A percentile compares a stretch with the other conserved stretches of the same genome.
Evolutionary conservation across 176 grass and related monocot genomes (phyloP).

Genomic region (Juncus inflexus): DNA sequence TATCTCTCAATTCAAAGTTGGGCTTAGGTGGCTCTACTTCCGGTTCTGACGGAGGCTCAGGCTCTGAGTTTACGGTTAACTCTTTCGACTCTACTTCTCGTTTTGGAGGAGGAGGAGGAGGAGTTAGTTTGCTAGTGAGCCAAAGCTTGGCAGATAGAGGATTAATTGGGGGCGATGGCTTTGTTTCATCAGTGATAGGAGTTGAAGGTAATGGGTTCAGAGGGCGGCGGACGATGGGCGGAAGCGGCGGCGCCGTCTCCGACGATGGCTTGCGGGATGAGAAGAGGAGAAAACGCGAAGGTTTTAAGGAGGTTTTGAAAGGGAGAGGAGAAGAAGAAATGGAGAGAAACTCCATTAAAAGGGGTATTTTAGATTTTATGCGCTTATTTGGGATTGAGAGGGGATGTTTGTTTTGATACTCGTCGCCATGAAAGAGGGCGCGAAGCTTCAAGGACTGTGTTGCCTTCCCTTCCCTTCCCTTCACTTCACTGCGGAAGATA

Average conservation of each 20-base stretch:
- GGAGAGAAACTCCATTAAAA: slow-evolving; percentile 21
- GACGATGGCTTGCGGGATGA: background rate
- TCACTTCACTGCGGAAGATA: background rate
- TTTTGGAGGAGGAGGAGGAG: slow-evolving; percentile 44
- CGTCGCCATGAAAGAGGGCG: background rate
- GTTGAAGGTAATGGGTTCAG: slow-evolving; percentile 18
- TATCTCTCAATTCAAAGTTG: slow-evolving; percentile 43
- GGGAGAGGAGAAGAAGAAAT: background rate
- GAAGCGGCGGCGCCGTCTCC: slow-evolving; percentile 42
- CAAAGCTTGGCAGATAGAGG: slow-evolving; percentile 80
- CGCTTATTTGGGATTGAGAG: background rate
- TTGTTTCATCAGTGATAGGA: background rate
- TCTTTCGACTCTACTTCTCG: background rate
- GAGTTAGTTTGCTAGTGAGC: slow-evolving; percentile 79
- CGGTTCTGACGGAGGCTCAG: slow-evolving; percentile 8
- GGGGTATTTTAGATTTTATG: background rate
- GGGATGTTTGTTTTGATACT: background rate
- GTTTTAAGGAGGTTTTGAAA: slow-evolving; percentile 11
- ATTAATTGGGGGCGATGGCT: slow-evolving; percentile 31
- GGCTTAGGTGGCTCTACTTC: slow-evolving; percentile 6
- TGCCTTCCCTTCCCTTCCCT: too few relatives aligned
- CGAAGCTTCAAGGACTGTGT: slow-evolving; percentile 50
- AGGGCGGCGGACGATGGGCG: slow-evolving; percentile 31
- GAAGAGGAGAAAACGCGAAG: slow-evolving; percentile 10
- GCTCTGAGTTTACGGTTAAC: background rate